These are phyloP conservation scores for Physocladia obscura DNA, from an alignment of 192 early-diverging fungal species.

Conservation along the genomic window DNA sequence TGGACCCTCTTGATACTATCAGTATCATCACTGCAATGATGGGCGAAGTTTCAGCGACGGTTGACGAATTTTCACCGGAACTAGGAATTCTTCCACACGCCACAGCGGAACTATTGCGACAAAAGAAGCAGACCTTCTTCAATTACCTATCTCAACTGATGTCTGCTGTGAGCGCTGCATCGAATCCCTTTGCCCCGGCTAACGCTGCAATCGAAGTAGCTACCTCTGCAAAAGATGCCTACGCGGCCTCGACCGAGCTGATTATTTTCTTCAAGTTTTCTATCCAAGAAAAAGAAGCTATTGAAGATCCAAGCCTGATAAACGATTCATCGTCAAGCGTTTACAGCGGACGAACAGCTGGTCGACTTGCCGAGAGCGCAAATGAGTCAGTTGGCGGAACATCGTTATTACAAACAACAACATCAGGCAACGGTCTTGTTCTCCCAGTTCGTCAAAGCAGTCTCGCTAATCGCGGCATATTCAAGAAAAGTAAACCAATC, in stretches of 20 bases:
- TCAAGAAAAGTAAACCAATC: background rate
- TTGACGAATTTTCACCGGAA: constrained; percentile 56
- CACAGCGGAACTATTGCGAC: constrained; percentile 55
- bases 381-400: too few species aligned
- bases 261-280: constrained; percentile 57
- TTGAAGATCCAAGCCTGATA: constrained; percentile 41
- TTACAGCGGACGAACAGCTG: background rate
- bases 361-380: background rate
- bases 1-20: constrained; percentile 33
- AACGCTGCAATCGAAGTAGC: constrained; percentile 58
- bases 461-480: background rate
- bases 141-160: constrained; percentile 64
- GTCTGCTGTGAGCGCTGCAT: constrained; percentile 57
- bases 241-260: constrained; percentile 57
- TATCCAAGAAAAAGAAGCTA: constrained; percentile 56
- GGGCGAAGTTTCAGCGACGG: constrained; percentile 45
- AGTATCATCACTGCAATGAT: constrained; percentile 49
- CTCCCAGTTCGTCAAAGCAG: background rate
- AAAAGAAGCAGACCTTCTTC: constrained; percentile 62
- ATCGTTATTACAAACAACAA: too few species aligned
- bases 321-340: background rate
- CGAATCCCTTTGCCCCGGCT: constrained; percentile 51
- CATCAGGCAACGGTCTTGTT: too few species aligned
- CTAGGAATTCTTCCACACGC: constrained; percentile 42
- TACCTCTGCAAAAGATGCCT: constrained; percentile 49